A percentile compares a stretch with the other conserved stretches of the same genome.
These are phyloP conservation scores for Colletotrichum tofieldiae DNA, from an alignment of 2,329 filamentous ascomycete species.

Conservation along the genomic window DNA sequence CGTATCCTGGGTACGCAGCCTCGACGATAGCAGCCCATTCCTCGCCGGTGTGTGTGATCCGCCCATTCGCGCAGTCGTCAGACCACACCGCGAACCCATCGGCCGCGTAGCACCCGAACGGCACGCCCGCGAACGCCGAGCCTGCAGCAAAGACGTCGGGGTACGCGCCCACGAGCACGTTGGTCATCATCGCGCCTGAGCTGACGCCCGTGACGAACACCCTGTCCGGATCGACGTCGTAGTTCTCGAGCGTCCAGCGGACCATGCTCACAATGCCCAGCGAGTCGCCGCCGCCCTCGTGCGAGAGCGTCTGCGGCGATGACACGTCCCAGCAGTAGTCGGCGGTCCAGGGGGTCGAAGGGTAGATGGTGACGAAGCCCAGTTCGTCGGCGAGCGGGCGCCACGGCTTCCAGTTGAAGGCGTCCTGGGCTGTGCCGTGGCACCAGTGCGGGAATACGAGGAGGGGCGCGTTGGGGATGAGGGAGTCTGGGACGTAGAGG, in stretches of 20 bases:
- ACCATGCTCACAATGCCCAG: constrained; percentile 70
- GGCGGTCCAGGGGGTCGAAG: constrained; percentile 54
- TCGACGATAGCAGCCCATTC: constrained; percentile 55
- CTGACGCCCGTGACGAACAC: constrained; percentile 67
- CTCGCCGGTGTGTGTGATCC: constrained; percentile 54
- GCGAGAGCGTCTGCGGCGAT: constrained; percentile 62
- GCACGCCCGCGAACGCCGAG: constrained; percentile 60
- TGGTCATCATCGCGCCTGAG: constrained; percentile 72
- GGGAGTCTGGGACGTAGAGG: constrained; percentile 63
- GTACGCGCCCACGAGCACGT: constrained; percentile 66
- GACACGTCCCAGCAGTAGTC: constrained; percentile 73
- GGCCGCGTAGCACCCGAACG: constrained; percentile 66
- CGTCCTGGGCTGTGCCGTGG: constrained; percentile 66
- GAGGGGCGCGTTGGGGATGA: constrained; percentile 63
- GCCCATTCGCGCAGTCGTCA: constrained; percentile 65
- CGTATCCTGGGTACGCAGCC: constrained; percentile 66
- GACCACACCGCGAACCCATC: constrained; percentile 64
- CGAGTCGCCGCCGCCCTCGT: constrained; percentile 66
- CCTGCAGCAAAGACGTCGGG: constrained; percentile 68
- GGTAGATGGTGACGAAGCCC: constrained; percentile 67
- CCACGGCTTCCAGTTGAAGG: constrained; percentile 67
- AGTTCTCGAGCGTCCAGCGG: constrained; percentile 62
- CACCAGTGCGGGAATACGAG: constrained; percentile 73
- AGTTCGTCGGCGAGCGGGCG: constrained; percentile 66
- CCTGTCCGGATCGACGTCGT: constrained; percentile 61